phyloP scores from a whole-genome alignment of 805 yeast genomes.

The Kodamaea sagamina region DNA sequence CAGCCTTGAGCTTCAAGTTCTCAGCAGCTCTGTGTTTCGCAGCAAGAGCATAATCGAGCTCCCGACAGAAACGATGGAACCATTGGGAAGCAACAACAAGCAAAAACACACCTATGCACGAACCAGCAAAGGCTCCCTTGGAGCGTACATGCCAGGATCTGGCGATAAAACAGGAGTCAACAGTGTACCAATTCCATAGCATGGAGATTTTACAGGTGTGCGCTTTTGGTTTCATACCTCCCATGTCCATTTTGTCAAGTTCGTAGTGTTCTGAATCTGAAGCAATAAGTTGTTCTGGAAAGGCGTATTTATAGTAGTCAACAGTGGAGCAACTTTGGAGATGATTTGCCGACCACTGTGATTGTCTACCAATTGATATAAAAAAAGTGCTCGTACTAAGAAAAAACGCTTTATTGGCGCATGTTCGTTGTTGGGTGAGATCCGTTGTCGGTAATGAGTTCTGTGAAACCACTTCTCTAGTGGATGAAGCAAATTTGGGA shows the following conservation, averaged over 20 bases:
- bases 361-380: too few relatives aligned
- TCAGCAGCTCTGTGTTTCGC: conserved; percentile 12
- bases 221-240: conserved; percentile 9
- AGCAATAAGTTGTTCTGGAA: not conserved
- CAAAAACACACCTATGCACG: conserved; percentile 67
- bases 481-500: too few relatives aligned
- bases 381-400: too few relatives aligned
- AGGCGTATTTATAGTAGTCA: too few relatives aligned
- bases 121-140: conserved; percentile 67
- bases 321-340: too few relatives aligned
- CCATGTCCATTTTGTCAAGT: conserved; percentile 12
- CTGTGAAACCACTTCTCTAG: too few relatives aligned
- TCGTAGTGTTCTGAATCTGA: not conserved
- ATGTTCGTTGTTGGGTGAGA: too few relatives aligned
- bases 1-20: conserved; percentile 1
- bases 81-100: conserved; percentile 59
- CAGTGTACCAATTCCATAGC: conserved; percentile 76
- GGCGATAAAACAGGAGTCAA: conserved; percentile 65
- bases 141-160: conserved; percentile 62
- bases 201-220: conserved; percentile 43
- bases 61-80: conserved; percentile 56
- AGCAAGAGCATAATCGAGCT: conserved; percentile 47
- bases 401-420: too few relatives aligned
- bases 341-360: too few relatives aligned
- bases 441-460: too few relatives aligned